These are phyloP conservation scores for Coemansia erecta DNA, from an alignment of 192 early-diverging fungal genomes.

Conservation along the genomic window DNA sequence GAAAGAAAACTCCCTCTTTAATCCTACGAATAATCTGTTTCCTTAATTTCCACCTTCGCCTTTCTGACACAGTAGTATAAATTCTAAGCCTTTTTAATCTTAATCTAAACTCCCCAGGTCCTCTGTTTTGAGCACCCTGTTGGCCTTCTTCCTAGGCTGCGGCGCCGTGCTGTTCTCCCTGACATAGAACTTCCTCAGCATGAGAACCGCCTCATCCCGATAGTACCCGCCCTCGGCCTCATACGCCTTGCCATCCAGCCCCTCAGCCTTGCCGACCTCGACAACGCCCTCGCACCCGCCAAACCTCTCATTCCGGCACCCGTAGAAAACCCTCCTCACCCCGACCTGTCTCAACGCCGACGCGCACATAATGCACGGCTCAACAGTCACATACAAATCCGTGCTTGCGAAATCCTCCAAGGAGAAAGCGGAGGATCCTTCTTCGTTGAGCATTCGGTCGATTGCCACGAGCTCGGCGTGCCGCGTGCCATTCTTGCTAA, in stretches of 20 bases:
- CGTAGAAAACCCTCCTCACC: conserved; percentile 86
- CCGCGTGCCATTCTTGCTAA: conserved; percentile 80
- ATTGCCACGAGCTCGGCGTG: conserved; percentile 97
- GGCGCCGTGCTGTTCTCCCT: conserved; percentile 86
- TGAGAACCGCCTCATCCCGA: conserved; percentile 78
- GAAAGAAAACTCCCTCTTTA: no score
- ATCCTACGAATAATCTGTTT: no score
- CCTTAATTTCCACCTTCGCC: no score
- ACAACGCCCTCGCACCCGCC: conserved; percentile 95
- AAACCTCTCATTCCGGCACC: conserved; percentile 92
- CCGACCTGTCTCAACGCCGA: conserved; percentile 80
- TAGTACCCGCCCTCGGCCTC: conserved; percentile 66
- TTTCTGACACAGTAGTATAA: no score
- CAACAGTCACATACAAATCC: conserved; percentile 93
- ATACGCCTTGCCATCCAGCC: conserved; percentile 53
- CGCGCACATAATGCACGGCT: conserved; percentile 98
- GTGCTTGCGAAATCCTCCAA: conserved; percentile 52
- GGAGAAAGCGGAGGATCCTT: no score
- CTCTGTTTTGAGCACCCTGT: conserved; percentile 75
- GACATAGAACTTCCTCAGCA: conserved; percentile 90
- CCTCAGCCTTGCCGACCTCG: conserved; percentile 59
- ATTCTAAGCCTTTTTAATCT: no score
- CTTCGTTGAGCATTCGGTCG: conserved; percentile 63
- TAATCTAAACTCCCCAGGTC: conserved; percentile 20
- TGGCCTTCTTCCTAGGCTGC: conserved; percentile 81